Percentiles rank a stretch among this genome's conserved stretches.
These are phyloP conservation scores for Colletotrichum sp. DNA, from an alignment of 2,329 filamentous ascomycete species.

Conservation along the genomic window DNA sequence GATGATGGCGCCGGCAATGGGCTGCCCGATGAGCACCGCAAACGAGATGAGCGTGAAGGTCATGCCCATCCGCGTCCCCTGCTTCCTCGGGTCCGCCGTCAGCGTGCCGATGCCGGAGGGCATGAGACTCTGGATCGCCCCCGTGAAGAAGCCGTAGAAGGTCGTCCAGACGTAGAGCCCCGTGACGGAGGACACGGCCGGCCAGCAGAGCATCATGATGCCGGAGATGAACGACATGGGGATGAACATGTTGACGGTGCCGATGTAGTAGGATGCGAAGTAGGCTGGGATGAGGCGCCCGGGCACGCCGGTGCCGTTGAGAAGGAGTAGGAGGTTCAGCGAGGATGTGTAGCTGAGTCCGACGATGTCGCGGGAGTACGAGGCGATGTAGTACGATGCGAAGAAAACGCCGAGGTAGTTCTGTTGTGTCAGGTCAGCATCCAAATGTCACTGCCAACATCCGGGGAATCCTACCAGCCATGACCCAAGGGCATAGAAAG, in stretches of 20 bases:
- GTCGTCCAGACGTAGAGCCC: constrained; percentile 67
- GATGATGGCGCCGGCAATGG: constrained; percentile 56
- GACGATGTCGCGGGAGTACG: constrained; percentile 50
- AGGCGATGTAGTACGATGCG: constrained; percentile 63
- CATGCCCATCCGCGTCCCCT: constrained; percentile 64
- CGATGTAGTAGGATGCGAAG: constrained; percentile 63
- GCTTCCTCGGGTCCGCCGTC: constrained; percentile 55
- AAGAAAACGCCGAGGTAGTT: constrained; percentile 61
- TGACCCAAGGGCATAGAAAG: constrained; percentile 39
- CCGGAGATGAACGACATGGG: constrained; percentile 48
- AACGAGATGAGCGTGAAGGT: constrained; percentile 61
- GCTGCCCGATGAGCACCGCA: constrained; percentile 56
- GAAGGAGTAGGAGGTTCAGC: constrained; percentile 66
- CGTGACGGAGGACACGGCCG: constrained; percentile 51
- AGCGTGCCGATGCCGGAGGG: constrained; percentile 64
- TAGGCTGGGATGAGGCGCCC: constrained; percentile 64
- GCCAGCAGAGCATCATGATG: constrained; percentile 60
- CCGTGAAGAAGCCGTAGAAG: constrained; percentile 68
- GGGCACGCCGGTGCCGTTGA: constrained; percentile 66
- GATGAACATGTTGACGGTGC: constrained; percentile 66
- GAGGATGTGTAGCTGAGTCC: constrained; percentile 51
- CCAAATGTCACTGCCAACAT: background rate
- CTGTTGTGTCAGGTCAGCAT: constrained; percentile 23
- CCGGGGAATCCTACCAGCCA: constrained; percentile 27
- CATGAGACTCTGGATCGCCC: constrained; percentile 70